phyloP scores from a whole-genome alignment of 2,329 filamentous ascomycete genomes.

The Sclerotinia glacialis region DNA sequence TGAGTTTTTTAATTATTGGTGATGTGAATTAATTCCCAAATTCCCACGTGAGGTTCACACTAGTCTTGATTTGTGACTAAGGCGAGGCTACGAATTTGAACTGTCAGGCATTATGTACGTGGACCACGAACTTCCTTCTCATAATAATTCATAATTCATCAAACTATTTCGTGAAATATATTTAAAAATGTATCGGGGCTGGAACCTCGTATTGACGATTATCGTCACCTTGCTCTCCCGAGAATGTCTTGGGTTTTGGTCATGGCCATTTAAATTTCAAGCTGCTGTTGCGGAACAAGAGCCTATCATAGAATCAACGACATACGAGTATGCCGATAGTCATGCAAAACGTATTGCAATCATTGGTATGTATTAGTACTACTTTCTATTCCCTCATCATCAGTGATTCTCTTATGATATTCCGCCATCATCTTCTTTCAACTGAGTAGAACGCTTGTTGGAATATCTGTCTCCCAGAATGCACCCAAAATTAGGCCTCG shows the following conservation, averaged over 20 bases:
- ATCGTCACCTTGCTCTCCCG: constrained; percentile 29
- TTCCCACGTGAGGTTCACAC: constrained; percentile 17
- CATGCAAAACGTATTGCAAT: constrained; percentile 38
- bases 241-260: constrained; percentile 35
- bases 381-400: background rate
- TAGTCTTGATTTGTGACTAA: constrained; percentile 16
- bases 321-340: constrained; percentile 28
- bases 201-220: constrained; percentile 29
- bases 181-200: constrained; percentile 33
- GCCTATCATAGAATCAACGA: constrained; percentile 16
- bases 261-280: constrained; percentile 35
- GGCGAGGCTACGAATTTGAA: constrained; percentile 10
- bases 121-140: background rate
- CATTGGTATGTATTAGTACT: constrained; percentile 35
- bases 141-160: constrained; percentile 5
- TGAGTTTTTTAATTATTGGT: constrained; percentile 21
- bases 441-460: background rate
- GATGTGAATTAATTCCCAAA: constrained; percentile 24
- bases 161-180: background rate
- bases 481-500: background rate
- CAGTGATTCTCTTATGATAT: background rate
- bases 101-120: background rate
- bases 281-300: background rate
- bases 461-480: background rate
- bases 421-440: background rate